Conservation (phyloP, 371 early-diverging fungal species). For the Mucor irregularis region DNA sequence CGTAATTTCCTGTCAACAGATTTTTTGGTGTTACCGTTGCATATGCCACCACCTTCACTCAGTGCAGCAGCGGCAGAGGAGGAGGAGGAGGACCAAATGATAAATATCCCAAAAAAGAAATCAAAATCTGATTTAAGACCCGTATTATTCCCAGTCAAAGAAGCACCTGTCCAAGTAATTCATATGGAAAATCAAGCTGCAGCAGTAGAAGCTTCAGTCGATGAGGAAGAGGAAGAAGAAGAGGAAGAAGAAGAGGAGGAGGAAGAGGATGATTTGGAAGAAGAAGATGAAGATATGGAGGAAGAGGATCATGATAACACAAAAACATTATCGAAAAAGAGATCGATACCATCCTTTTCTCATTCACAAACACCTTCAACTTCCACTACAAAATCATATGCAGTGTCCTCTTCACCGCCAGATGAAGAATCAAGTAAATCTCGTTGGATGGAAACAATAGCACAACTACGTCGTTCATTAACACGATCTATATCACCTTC, state of each 20-base stretch:
- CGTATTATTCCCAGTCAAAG: slow-evolving; percentile 13
- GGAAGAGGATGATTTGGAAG: slow-evolving; percentile 18
- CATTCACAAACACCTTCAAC: slow-evolving; percentile 30
- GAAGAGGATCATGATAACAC: slow-evolving; percentile 8
- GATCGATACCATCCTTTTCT: slow-evolving; percentile 40
- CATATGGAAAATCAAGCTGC: slow-evolving; percentile 15
- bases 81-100: background rate
- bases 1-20: slow-evolving; percentile 46
- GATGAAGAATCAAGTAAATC: slow-evolving; percentile 1
- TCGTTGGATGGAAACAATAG: slow-evolving; percentile 19
- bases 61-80: slow-evolving; percentile 26
- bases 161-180: slow-evolving; percentile 8
- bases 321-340: slow-evolving; percentile 10
- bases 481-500: slow-evolving; percentile 1
- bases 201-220: slow-evolving; percentile 3
- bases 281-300: slow-evolving; percentile 12
- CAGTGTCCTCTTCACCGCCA: slow-evolving; percentile 40
- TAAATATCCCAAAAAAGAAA: background rate
- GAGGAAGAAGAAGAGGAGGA: slow-evolving; percentile 30
- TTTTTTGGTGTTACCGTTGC: slow-evolving; percentile 50
- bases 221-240: slow-evolving; percentile 24
- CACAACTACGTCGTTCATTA: slow-evolving; percentile 10
- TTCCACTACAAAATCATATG: slow-evolving; percentile 37
- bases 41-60: slow-evolving; percentile 53
- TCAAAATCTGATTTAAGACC: slow-evolving; percentile 4